Percentiles rank a stretch among this genome's conserved stretches.
These are phyloP conservation scores for Dendrothele bispora DNA, from an alignment of 768 basidiomycete genomes.

Conservation along the genomic window DNA sequence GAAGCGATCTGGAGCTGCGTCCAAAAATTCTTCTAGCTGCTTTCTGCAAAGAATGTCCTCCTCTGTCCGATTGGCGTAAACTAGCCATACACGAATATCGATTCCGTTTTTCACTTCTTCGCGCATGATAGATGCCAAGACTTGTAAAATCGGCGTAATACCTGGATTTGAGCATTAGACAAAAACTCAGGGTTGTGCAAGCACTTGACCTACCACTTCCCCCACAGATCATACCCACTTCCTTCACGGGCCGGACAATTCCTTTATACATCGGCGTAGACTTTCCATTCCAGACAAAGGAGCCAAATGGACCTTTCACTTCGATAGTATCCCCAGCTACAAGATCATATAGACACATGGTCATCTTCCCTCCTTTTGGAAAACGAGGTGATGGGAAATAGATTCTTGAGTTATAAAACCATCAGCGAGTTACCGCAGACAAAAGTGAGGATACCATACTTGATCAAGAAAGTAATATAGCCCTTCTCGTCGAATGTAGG, in stretches of 20 bases:
- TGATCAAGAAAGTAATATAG: slow-evolving; percentile 53
- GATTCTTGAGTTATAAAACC: slow-evolving; percentile 30
- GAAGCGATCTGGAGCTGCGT: slow-evolving; percentile 28
- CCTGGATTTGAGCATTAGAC: slow-evolving; percentile 20
- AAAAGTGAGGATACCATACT: slow-evolving; percentile 33
- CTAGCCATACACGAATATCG: slow-evolving; percentile 40
- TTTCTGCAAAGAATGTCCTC: slow-evolving; percentile 51
- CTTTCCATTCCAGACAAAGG: slow-evolving; percentile 50
- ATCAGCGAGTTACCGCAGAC: too few species aligned
- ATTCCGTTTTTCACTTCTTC: slow-evolving; percentile 37
- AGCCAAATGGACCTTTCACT: slow-evolving; percentile 60
- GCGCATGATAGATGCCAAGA: slow-evolving; percentile 45
- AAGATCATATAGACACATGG: slow-evolving; percentile 32
- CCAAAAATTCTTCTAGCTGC: slow-evolving; percentile 43
- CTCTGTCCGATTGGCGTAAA: slow-evolving; percentile 47
- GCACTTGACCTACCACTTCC: slow-evolving; percentile 44
- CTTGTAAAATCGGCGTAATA: slow-evolving; percentile 60
- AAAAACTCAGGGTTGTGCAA: neutral
- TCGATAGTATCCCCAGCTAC: slow-evolving; percentile 49
- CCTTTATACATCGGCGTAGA: slow-evolving; percentile 39
- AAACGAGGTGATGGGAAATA: slow-evolving; percentile 38
- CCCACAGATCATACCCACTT: slow-evolving; percentile 56
- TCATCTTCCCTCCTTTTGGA: slow-evolving; percentile 45
- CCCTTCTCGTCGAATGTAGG: slow-evolving; percentile 41
- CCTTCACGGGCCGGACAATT: slow-evolving; percentile 27